Evolutionary conservation across 2,329 filamentous ascomycete species (phyloP), one percentile per base, ranked within the genome.

Genomic region (Daldinia eschscholtzii): DNA sequence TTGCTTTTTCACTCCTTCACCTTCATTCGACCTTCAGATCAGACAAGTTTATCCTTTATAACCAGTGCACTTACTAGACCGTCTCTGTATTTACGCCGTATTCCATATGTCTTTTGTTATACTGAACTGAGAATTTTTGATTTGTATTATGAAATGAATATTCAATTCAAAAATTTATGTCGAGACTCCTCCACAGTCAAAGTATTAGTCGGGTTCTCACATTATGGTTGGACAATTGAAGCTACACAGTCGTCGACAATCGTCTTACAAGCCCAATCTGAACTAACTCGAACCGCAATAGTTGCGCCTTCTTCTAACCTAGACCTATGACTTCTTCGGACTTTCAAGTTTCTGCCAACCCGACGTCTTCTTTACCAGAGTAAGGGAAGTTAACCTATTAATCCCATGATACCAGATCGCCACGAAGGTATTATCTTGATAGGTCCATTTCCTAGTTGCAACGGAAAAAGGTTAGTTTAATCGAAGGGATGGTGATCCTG

Each of bases 401-500:
- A 52, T 30, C 26, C 46, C 7, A 52, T 52, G n/a, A 52, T 33
- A 52, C 26, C 46, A 33, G 26, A 30, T 15, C 46, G 46, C 26
- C 26, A 2, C 26, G 6, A 52, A 33, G 15, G n/a, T 15, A 15
- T 48, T 39, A 48, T 48, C 5, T 39, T 13, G 9, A 30, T 37
- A 52, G 23, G 52, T 55, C 15, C 9, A 33, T 30, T 53, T 61
- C 26, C 48, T 44, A 65, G 41, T 41, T 41, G 55, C 55, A 39
- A 18, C 52, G 57, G 60, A 59, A 57, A 39, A 52, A 52, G 62
- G 12, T 52, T 68, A 68, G 63, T 60, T 59, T 37, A 57, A 26
- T 39, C 50, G 41, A 64, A 66, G 65, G 63, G 66, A 69, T 69
- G 55, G 28, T 53, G 46, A 69, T 71, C 66, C 46, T 41, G 61